Evolutionary conservation across 2,329 filamentous ascomycete species (phyloP), one percentile per base, ranked within the genome.

Genomic region (Berkeleyomyces rouxiae): DNA sequence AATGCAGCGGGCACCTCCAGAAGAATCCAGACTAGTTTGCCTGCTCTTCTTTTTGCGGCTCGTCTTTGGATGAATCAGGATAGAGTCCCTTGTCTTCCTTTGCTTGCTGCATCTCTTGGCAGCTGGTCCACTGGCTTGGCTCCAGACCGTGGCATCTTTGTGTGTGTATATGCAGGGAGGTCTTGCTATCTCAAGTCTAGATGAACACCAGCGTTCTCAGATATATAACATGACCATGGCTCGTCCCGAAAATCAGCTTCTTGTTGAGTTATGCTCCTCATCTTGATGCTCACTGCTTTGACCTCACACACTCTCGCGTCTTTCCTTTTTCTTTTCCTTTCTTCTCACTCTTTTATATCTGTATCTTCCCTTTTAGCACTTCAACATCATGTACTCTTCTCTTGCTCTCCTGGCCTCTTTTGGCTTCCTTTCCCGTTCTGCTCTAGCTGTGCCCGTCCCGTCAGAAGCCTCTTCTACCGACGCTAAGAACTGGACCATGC

Each of bases 401-500:
- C 42, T 59, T 43, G 16, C 40, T 6, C 11, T 46, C 40, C 58
- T 59, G 10, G 39, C 58, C 23, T 59, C 43, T 36, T 7, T 59
- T 13, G 42, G 40, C 37, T 40, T 59, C 39, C 31, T 59, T 13
- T 23, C n/a, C 10, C 33, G 7, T 40, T 44, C 33, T 23, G 44
- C 46, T 11, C 39, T 61, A 36, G 44, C 46, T 36, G 46, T 42
- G 11, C 44, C 46, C 31, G 31, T 53, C 23, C 59, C 44, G 5
- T 23, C 37, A 40, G 44, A 59, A 6, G 40, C 40, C 13, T 33
- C 36, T 9, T 36, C 57, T 60, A 39, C 55, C 55, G 43, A 13
- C 9, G 49, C 49, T 33, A 7, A 53, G 39, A 55, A 59, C 53
- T 64, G 60, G 3, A 64, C 61, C 13, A 64, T 65, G 43, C 64